phyloP scores from a whole-genome alignment of 2,329 filamentous ascomycete species.

The Endoconidiophora laricicola region DNA sequence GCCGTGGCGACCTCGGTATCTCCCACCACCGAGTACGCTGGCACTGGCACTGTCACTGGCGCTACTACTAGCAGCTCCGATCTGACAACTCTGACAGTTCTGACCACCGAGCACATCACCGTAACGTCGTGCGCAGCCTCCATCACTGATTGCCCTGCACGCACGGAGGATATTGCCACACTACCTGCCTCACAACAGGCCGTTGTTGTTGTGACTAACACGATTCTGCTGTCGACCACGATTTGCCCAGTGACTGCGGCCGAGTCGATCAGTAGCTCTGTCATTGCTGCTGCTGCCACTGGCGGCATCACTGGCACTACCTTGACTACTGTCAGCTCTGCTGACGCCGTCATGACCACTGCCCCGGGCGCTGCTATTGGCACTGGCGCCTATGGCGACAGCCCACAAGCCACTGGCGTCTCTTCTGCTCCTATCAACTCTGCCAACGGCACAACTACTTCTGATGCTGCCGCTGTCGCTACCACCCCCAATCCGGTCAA shows the following conservation, averaged over 20 bases:
- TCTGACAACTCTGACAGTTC: conserved; percentile 30
- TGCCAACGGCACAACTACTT: neutral
- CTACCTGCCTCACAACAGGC: conserved; percentile 21
- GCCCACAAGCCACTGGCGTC: neutral
- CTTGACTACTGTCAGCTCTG: conserved; percentile 14
- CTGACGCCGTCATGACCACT: conserved; percentile 14
- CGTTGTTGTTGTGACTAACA: conserved; percentile 23
- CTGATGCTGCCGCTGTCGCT: conserved; percentile 1
- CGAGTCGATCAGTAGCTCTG: conserved; percentile 22
- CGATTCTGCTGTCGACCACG: conserved; percentile 24
- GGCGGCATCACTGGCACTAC: conserved; percentile 24
- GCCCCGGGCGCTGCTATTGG: neutral
- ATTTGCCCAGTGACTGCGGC: conserved; percentile 30
- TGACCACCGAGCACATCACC: conserved; percentile 38
- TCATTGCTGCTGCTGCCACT: conserved; percentile 22
- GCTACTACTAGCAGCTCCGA: conserved; percentile 14
- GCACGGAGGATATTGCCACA: conserved; percentile 17
- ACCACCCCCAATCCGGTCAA: conserved; percentile 14
- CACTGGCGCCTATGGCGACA: neutral
- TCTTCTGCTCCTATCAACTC: neutral
- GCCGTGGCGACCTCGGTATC: neutral
- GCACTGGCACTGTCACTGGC: neutral
- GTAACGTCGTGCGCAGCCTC: conserved; percentile 40
- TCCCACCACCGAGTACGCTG: neutral
- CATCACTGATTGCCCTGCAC: conserved; percentile 37